Base-by-base conservation (phyloP, 164 flowering plant genomes). In the Umbilicus rupestris region DNA sequence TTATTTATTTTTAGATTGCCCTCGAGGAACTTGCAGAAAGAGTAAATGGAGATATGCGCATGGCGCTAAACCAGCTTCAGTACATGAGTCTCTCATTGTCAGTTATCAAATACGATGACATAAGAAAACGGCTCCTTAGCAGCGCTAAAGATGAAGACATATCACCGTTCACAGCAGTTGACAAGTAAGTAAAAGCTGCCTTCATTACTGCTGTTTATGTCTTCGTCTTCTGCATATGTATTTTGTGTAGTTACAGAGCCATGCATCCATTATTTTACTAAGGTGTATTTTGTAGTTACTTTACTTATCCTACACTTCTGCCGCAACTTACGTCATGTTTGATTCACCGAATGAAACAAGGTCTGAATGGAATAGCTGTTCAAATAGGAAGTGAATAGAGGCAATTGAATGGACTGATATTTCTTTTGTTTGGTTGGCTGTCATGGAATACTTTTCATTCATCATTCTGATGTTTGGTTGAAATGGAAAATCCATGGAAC, bases 131-230 rank as follows among this genome's bases (percentile, higher is more conserved):
- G n/a, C 87, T 94, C 74, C 88, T 84, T 58, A 83, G 76, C 77
- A 94, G 92, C 79, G 76, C 88, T 22, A 94, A 94, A 66, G 99
- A 94, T 81, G 96, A 89, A 87, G 99, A 91, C 72, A 91, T 94
- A 55, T 89, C 97, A 64, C 99, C 99, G n/a, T 94, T 94, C 69
- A 80, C 90, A 11, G 99, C 99, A 72, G 97, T 94, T 73, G 97
- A 91, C 62, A 90, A 93, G 98, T 93, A 93, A 75, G 83, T 59
- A 9, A 39, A n/a, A 35, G 26, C 20, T 37, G 17, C 65, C 12
- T 7, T 63, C 3, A 17, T 29, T n/a, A 20, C 24, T n/a, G 26
- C 29, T 19, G 14, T n/a, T 24, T 29, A 55, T 55, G 15, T 20
- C 26, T 55, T 55, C 2, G 30, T 55, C 30, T 20, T 10, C 60